Conservation (phyloP, 2,329 filamentous ascomycete genomes). For the Sporothrix humicola region DNA sequence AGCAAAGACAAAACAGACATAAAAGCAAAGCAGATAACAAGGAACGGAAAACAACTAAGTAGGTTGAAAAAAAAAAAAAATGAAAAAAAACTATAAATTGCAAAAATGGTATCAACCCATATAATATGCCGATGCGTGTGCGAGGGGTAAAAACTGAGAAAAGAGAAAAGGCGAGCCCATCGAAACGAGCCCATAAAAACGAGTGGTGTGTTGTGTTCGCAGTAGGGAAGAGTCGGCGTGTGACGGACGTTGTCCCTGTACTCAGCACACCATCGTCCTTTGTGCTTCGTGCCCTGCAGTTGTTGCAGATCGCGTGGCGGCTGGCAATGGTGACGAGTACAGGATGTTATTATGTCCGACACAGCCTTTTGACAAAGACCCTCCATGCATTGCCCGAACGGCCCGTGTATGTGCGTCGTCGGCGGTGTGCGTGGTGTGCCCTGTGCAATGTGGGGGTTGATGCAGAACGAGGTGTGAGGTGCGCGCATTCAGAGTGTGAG, state of each 20-base stretch:
- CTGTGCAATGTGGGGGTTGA: neutral
- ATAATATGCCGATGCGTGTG: constrained; percentile 24
- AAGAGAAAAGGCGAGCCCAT: neutral
- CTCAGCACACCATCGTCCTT: no score
- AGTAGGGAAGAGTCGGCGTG: neutral
- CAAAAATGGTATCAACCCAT: constrained; percentile 29
- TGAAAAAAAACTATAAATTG: neutral
- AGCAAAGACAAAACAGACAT: neutral
- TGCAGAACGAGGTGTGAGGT: neutral
- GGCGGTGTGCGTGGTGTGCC: neutral
- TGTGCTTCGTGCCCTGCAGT: no score
- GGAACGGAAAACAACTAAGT: neutral
- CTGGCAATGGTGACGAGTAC: neutral
- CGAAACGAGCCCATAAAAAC: neutral
- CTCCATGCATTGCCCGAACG: neutral
- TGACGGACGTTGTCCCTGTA: neutral
- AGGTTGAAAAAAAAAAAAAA: neutral
- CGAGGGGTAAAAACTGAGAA: neutral
- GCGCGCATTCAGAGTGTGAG: neutral
- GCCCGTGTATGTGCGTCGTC: neutral
- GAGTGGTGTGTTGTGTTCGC: neutral
- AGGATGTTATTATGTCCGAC: neutral
- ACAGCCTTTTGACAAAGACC: neutral
- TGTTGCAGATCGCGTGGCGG: neutral
- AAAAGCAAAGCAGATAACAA: neutral